Conservation (phyloP, 495 filamentous ascomycete genomes). For the Hypoxylon fuscum region DNA sequence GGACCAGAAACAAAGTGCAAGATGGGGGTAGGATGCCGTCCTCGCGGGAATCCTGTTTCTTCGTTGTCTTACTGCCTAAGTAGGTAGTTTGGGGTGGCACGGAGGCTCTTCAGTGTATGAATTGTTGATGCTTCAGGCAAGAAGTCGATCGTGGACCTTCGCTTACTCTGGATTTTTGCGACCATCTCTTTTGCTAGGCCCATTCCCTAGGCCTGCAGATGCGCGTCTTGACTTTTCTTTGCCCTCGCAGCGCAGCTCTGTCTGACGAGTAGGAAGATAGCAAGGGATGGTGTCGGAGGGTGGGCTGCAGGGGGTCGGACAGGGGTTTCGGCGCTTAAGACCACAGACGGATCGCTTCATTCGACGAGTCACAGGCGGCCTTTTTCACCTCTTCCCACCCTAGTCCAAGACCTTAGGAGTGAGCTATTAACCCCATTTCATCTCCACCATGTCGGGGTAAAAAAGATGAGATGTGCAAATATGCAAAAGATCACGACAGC, state of each 20-base stretch:
- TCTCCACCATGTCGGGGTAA: conserved; percentile 26
- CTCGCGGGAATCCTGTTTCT: conserved; percentile 28
- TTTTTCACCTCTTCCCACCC: conserved; percentile 31
- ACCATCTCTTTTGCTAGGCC: conserved; percentile 25
- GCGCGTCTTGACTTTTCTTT: conserved; percentile 36
- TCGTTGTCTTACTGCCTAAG: conserved; percentile 22
- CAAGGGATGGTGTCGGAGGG: conserved; percentile 35
- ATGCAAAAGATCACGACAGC: conserved; percentile 30
- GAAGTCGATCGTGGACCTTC: conserved; percentile 25
- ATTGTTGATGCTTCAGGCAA: conserved; percentile 28
- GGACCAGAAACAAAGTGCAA: neutral
- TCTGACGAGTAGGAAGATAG: conserved; percentile 42
- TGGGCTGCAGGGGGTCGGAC: conserved; percentile 36
- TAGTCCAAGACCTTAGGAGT: conserved; percentile 18
- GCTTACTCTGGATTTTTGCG: conserved; percentile 27
- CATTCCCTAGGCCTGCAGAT: conserved; percentile 36
- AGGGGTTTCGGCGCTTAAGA: conserved; percentile 41
- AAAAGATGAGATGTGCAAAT: conserved; percentile 20
- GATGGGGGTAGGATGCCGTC: conserved; percentile 23
- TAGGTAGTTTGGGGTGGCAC: conserved; percentile 36
- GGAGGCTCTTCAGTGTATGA: conserved; percentile 43
- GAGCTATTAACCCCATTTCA: conserved; percentile 40
- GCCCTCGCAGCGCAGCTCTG: conserved; percentile 33
- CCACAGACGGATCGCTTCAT: conserved; percentile 38
- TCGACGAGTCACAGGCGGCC: conserved; percentile 32